Conservation (phyloP, 768 basidiomycete genomes). For the Albatrellus ellisii region DNA sequence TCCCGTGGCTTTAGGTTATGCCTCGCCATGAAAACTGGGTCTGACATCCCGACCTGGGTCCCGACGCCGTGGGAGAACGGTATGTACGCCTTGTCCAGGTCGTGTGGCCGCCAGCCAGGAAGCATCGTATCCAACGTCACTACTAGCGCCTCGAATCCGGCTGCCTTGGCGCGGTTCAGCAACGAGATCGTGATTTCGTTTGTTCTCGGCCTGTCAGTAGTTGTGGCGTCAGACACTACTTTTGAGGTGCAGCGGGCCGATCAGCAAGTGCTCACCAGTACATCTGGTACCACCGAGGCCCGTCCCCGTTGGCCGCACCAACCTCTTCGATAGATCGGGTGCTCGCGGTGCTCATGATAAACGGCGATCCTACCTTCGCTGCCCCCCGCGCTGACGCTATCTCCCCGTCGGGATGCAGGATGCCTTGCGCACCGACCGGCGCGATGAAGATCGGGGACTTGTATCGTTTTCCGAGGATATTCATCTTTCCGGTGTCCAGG, state of each 20-base stretch:
- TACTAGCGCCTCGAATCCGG: constrained; percentile 58
- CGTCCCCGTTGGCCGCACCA: constrained; percentile 56
- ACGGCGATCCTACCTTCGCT: constrained; percentile 46
- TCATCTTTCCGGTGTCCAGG: constrained; percentile 51
- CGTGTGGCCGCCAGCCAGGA: constrained; percentile 68
- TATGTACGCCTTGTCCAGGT: constrained; percentile 48
- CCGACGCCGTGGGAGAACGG: constrained; percentile 59
- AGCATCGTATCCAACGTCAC: constrained; percentile 61
- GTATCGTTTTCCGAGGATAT: constrained; percentile 55
- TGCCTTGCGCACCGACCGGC: constrained; percentile 61
- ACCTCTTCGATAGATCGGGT: constrained; percentile 64
- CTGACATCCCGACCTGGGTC: constrained; percentile 51
- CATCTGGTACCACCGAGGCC: constrained; percentile 69
- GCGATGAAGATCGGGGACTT: constrained; percentile 52
- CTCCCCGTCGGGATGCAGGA: constrained; percentile 61
- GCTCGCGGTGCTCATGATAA: constrained; percentile 66
- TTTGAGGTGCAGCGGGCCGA: background rate
- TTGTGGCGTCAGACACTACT: background rate
- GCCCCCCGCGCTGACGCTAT: constrained; percentile 58
- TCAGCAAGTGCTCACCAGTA: constrained; percentile 43
- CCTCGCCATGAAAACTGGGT: constrained; percentile 67
- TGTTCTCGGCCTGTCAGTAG: constrained; percentile 39
- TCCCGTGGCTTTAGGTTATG: constrained; percentile 32
- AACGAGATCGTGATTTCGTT: constrained; percentile 52
- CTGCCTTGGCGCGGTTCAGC: constrained; percentile 50